Evolutionary conservation across 371 early-diverging fungal genomes (phyloP).

Genomic region (Mortierella sp.): DNA sequence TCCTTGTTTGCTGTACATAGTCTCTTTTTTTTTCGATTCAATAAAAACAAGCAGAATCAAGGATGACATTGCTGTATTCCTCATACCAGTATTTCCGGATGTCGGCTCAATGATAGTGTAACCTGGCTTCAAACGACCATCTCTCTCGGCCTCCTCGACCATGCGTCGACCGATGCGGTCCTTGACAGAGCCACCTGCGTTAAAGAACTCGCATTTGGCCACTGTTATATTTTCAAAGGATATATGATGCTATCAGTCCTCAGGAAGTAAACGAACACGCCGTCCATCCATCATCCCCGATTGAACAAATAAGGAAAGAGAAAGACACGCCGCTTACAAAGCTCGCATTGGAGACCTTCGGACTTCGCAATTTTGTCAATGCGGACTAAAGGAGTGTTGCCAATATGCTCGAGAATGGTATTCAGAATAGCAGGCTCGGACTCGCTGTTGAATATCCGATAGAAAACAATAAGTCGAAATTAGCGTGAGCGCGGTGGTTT

Average conservation of each 20-base stretch:
- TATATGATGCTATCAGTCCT: no score
- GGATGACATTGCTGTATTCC: no score
- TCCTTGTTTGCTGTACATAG: no score
- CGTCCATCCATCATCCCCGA: no score
- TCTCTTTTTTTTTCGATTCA: no score
- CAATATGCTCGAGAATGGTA: conserved; percentile 93
- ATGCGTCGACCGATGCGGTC: conserved; percentile 96
- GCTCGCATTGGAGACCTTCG: conserved; percentile 92
- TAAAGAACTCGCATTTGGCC: conserved; percentile 98
- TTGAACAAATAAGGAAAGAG: background rate
- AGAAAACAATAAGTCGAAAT: no score
- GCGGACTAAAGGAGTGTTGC: conserved; percentile 95
- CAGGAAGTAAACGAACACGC: no score
- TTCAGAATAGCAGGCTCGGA: conserved; percentile 77
- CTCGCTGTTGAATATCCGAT: conserved; percentile 37
- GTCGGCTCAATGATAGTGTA: conserved; percentile 96
- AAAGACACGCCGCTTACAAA: conserved; percentile 73
- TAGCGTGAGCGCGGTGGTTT: background rate
- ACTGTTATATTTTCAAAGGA: no score
- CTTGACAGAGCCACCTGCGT: conserved; percentile 98
- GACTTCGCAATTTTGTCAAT: conserved; percentile 87
- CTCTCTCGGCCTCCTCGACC: conserved; percentile 94
- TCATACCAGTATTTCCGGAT: conserved; percentile 93
- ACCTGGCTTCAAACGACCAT: conserved; percentile 90
- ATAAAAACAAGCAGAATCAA: no score